These are phyloP conservation scores for Simplicillium aogashimaense DNA, from an alignment of 2,329 filamentous ascomycete genomes.

Conservation along the genomic window DNA sequence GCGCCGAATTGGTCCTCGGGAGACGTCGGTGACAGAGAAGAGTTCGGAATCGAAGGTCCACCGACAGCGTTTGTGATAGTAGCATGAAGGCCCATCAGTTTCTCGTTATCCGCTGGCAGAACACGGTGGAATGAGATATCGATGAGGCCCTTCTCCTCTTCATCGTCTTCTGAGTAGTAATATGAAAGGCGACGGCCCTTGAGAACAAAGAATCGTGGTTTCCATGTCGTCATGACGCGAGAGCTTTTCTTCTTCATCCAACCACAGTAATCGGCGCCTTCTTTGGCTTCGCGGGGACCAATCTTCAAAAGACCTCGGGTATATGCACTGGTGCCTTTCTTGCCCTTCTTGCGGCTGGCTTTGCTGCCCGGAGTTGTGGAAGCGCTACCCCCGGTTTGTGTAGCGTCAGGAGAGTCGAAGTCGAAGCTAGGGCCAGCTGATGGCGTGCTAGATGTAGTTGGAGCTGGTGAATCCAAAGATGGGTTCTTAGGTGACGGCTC, in stretches of 20 bases:
- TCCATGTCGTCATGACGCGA: slow-evolving; percentile 96
- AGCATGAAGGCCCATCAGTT: slow-evolving; percentile 81
- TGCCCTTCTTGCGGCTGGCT: slow-evolving; percentile 58
- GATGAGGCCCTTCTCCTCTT: slow-evolving; percentile 88
- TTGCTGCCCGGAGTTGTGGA: slow-evolving; percentile 34
- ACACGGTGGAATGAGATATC: slow-evolving; percentile 97
- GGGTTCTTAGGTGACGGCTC: slow-evolving; percentile 43
- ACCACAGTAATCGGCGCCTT: slow-evolving; percentile 82
- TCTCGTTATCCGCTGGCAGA: slow-evolving; percentile 86
- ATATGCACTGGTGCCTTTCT: slow-evolving; percentile 94
- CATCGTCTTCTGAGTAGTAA: slow-evolving; percentile 90
- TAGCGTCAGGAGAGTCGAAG: slow-evolving; percentile 60
- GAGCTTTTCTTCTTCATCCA: slow-evolving; percentile 99
- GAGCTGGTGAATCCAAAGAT: slow-evolving; percentile 52
- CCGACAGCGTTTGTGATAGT: slow-evolving; percentile 77
- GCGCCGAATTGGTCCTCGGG: slow-evolving; percentile 20
- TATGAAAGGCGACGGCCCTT: slow-evolving; percentile 87
- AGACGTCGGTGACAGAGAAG: slow-evolving; percentile 44
- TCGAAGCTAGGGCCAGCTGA: slow-evolving; percentile 64
- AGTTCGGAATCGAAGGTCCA: slow-evolving; percentile 30
- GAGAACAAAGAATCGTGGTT: slow-evolving; percentile 88
- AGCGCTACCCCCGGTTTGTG: slow-evolving; percentile 41
- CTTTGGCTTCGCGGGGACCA: slow-evolving; percentile 71
- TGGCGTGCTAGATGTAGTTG: slow-evolving; percentile 66
- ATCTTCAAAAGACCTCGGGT: slow-evolving; percentile 77